Conservation (phyloP, 2,329 filamentous ascomycete species). For the Aspergillus sojae region DNA sequence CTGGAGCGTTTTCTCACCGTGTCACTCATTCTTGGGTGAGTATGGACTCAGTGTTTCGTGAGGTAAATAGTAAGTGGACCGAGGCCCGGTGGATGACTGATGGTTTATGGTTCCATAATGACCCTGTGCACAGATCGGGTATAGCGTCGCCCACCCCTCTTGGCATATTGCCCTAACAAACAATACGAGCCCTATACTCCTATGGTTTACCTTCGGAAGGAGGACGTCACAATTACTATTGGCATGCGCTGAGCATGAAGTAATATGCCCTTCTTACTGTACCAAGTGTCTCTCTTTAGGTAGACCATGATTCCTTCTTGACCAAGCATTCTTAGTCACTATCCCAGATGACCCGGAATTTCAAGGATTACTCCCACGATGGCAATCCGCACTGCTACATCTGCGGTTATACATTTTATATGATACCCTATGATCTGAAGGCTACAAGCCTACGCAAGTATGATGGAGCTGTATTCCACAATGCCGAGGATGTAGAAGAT, state of each 20-base stretch:
- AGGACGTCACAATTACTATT: too few relatives aligned
- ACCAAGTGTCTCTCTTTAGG: too few relatives aligned
- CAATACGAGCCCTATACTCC: background rate
- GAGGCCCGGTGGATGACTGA: background rate
- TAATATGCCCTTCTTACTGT: too few relatives aligned
- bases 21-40: constrained; percentile 27
- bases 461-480: background rate
- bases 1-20: constrained; percentile 44
- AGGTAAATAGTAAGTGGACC: background rate
- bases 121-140: background rate
- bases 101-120: too few relatives aligned
- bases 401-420: background rate
- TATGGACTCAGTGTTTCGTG: background rate
- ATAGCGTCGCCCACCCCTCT: background rate
- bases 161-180: background rate
- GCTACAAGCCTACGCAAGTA: background rate
- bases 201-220: too few relatives aligned
- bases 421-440: background rate
- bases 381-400: background rate
- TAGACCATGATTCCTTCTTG: too few relatives aligned
- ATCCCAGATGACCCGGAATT: too few relatives aligned
- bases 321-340: too few relatives aligned
- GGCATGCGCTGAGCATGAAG: too few relatives aligned
- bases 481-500: background rate
- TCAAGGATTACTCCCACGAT: too few relatives aligned